Evolutionary conservation across 73 alveolate genomes (phyloP).

Genomic region (Tetrahymena borealis): DNA sequence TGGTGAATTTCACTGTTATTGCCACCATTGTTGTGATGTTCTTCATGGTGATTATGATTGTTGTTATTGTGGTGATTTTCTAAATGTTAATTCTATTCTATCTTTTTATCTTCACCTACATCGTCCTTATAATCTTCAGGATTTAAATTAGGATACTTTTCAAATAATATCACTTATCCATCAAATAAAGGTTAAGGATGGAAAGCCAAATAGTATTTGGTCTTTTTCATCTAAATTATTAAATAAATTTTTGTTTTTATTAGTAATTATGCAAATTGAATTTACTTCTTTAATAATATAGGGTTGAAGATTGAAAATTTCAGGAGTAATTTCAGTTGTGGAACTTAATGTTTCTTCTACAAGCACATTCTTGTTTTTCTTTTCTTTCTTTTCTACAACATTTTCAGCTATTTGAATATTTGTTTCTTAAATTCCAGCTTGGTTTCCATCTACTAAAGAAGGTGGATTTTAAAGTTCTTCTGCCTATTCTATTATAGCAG

Average conservation of each 20-base stretch:
- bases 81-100: not conserved
- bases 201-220: not conserved
- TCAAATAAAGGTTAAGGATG: not conserved
- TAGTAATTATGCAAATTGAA: not conserved
- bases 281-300: not conserved
- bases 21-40: not conserved
- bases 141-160: not conserved
- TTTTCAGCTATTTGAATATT: not conserved
- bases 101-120: not conserved
- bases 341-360: not conserved
- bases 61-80: not conserved
- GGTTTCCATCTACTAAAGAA: not conserved
- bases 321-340: not conserved
- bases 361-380: not conserved
- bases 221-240: not conserved
- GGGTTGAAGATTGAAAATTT: not conserved
- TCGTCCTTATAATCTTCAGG: not conserved
- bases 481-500: not conserved
- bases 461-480: not conserved
- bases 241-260: not conserved
- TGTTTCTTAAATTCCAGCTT: not conserved
- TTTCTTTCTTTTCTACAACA: not conserved
- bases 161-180: not conserved
- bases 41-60: no score
- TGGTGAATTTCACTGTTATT: not conserved